Conservation (phyloP, 495 filamentous ascomycete species). For the Oidiodendron maius region DNA sequence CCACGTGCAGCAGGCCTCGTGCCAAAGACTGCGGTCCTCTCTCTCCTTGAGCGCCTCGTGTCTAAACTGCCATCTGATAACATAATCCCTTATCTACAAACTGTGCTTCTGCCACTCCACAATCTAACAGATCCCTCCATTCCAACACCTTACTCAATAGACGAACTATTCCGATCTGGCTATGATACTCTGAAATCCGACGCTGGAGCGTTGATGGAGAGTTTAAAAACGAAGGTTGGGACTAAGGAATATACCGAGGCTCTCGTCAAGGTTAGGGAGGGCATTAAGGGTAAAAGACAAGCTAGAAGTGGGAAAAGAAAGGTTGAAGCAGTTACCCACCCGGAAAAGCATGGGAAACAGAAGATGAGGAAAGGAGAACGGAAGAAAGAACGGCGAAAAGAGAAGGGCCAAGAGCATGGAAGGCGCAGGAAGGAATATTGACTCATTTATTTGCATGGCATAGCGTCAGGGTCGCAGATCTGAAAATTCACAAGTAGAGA, state of each 20-base stretch:
- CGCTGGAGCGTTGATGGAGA: constrained; percentile 65
- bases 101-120: constrained; percentile 72
- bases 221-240: constrained; percentile 79
- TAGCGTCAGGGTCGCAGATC: no score
- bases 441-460: no score
- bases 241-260: constrained; percentile 66
- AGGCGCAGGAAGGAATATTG: constrained; percentile 58
- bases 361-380: constrained; percentile 84
- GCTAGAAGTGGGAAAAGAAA: constrained; percentile 73
- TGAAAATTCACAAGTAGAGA: no score
- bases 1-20: constrained; percentile 54
- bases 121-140: constrained; percentile 78
- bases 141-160: constrained; percentile 55
- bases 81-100: constrained; percentile 53
- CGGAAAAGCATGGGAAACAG: constrained; percentile 67
- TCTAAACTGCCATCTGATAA: constrained; percentile 48
- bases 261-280: constrained; percentile 61
- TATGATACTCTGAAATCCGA: constrained; percentile 63
- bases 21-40: constrained; percentile 70
- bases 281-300: constrained; percentile 62
- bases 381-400: constrained; percentile 78
- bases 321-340: constrained; percentile 75
- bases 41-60: constrained; percentile 58
- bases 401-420: constrained; percentile 62
- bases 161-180: constrained; percentile 58